Base-by-base conservation (phyloP, 2,329 filamentous ascomycete species). In the Thelonectria blattea region DNA sequence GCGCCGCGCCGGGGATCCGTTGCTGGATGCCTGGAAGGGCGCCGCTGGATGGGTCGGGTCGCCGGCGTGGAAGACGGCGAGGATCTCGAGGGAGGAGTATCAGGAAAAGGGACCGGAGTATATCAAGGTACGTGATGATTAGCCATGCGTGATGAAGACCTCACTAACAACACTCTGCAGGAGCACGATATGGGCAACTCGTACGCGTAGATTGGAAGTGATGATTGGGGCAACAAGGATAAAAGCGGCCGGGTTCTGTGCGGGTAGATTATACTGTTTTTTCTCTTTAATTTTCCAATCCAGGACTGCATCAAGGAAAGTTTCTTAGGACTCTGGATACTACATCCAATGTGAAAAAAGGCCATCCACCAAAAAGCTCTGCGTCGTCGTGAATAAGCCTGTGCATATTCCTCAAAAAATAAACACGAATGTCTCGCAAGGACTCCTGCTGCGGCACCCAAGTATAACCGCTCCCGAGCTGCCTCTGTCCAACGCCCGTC, bases 71-170 rank as follows among this genome's bases (percentile, higher is more conserved):
- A 86, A 83, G 73, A 76, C 79, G 37, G 87, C 87, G 5, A 89
- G 87, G 62, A 85, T 99, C 43, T 91, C 89, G 2, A 87, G 85
- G 69, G 89, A 90, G 66, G 95, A 98, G 77, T 99, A 92, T 78
- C 76, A 86, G 68, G 95, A 99, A 81, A 97, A 96, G 81, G 95
- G 95, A 1, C 83, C 88, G 20, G 94, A 98, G 69, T 98, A 98
- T 80, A 85, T 98, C 74, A 97, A 96, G 87, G 93, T 86, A 70
- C 63, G 82, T 74, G 37, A 42, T 58, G 46, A 22, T 39, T 18
- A 34, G 39, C 51, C 32, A n/a, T 42, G 49, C 18, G 6, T 18
- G 17, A 45, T 9, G 47, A 2, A 2, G 20, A 18, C 42, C 32
- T 52, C 52, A 22, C 65, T 71, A 54, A 71, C 58, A 17, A 14